Base-by-base conservation (phyloP, 2,329 filamentous ascomycete species). In the Calonectria crousiana region DNA sequence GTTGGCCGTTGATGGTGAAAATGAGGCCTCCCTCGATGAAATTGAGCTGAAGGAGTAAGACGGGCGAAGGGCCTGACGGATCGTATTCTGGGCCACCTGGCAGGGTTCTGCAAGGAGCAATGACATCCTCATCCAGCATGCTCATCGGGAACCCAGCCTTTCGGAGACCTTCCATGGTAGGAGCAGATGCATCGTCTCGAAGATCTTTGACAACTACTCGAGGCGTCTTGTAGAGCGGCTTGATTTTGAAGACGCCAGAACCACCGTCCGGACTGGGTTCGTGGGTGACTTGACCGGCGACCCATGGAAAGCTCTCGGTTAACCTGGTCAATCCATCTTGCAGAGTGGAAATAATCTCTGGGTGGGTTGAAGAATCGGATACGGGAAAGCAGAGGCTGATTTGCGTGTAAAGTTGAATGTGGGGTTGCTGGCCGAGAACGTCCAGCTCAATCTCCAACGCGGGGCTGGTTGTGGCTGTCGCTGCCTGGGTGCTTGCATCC, bases 1-100 rank as follows among this genome's bases (percentile, higher is more conserved):
- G 90, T 30, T 89, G 85, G 10, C 83, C 85, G 34, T 84, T 84
- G 30, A 90, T 82, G 3, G 86, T 88, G 11, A 92, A 83, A 1
- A 92, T 74, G 0, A 92, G 76, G 0, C 89, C 90, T 4, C 86
- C 88, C 1, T 75, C 67, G 47, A 91, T 85, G 68, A 89, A 86
- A 62, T 85, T 90, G 2, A 84, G 84, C 75, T 90, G 89, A 2
- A 90, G 73, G 0, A 87, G 74, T 52, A 91, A 79, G 0, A 90
- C 88, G 4, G 85, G 85, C 6, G 75, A 67, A 2, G 76, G 52
- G 67, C 80, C 78, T 26, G 79, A 52, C 0, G 78, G 72, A 0
- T 72, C 71, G 11, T 81, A 81, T 14, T 79, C 70, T 1, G 77
- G 81, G 0, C 81, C 78, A 47, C 74, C 53, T 0, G 85, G 82